Evolutionary conservation across 805 yeast genomes (phyloP).

Genomic region (Candida palmyrensis): DNA sequence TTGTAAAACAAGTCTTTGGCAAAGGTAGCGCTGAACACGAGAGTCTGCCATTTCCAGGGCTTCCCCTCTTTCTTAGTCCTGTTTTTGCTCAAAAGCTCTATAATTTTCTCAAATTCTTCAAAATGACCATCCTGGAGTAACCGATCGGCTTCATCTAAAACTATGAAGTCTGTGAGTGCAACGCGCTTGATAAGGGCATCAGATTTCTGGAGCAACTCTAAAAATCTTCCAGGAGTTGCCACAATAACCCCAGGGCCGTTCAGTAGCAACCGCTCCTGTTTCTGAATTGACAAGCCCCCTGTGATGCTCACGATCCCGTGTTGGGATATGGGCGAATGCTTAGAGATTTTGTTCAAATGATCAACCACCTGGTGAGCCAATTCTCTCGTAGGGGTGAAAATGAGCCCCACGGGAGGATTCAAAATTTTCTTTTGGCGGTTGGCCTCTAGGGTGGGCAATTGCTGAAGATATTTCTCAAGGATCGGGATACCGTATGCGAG

Average conservation of each 20-base stretch:
- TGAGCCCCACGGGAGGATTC: slow-evolving; percentile 61
- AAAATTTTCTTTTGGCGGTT: slow-evolving; percentile 14
- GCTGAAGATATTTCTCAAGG: slow-evolving; percentile 53
- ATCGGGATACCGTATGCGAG: slow-evolving; percentile 94
- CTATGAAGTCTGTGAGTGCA: slow-evolving; percentile 47
- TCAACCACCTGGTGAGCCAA: slow-evolving; percentile 89
- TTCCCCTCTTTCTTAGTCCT: slow-evolving; percentile 36
- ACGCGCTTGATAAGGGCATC: slow-evolving; percentile 38
- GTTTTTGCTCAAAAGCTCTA: slow-evolving; percentile 54
- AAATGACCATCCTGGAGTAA: slow-evolving; percentile 93
- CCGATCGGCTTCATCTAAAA: slow-evolving; percentile 95
- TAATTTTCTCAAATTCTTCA: slow-evolving; percentile 78
- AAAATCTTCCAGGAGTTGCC: slow-evolving; percentile 93
- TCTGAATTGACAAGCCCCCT: slow-evolving; percentile 93
- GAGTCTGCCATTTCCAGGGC: slow-evolving; percentile 63
- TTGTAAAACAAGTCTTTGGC: slow-evolving; percentile 77
- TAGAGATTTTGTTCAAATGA: slow-evolving; percentile 59
- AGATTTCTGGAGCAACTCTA: slow-evolving; percentile 70
- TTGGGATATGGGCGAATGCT: slow-evolving; percentile 45
- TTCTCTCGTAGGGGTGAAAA: slow-evolving; percentile 95
- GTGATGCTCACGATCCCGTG: slow-evolving; percentile 72
- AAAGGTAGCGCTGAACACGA: slow-evolving; percentile 95
- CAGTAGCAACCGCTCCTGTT: slow-evolving; percentile 75
- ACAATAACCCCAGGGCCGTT: slow-evolving; percentile 78
- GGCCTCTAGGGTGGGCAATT: slow-evolving; percentile 12